Evolutionary conservation across 495 filamentous ascomycete species (phyloP), one percentile per base, ranked within the genome.

Genomic region (Neurospora sp.): DNA sequence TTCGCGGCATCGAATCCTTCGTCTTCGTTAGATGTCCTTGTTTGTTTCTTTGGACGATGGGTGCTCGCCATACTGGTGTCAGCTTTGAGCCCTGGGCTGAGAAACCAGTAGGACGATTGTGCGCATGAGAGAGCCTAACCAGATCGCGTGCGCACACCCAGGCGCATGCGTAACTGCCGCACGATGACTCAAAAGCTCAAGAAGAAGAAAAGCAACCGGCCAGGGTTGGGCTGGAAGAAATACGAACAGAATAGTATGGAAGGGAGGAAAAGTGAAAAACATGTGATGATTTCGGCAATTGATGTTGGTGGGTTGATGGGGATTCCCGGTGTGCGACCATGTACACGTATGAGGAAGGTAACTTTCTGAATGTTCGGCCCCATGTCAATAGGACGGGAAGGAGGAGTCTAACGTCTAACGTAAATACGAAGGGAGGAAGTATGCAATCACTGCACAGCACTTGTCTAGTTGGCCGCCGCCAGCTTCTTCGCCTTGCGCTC

Each of bases 401-500:
- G 42, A 31, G 69, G 40, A 35, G 14, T 31, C 27, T 66, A 53
- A 35, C 20, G 38, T 22, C 41, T 68, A 41, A 69, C 20, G n/a
- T 31, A 44, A 18, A 35, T 18, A 18, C 12, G 22, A 35, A 16
- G 27, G 14, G 14, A 66, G 53, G 53, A 66, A 66, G 41, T 27
- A 69, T 53, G 37, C 59, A 72, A 12, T 20, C 71, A 37, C 40
- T 39, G 38, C 39, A 76, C 31, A 70, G 70, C 73, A 70, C 39
- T 68, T 44, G 46, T 42, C 66, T 78, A 74, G 76, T 76, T 69
- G 22, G 79, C 73, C 20, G 75, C 81, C 12, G 77, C 77, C 73
- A 86, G 73, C 78, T 80, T 82, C 81, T 81, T 80, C 40, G 77
- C 76, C 76, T 84, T 85, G 61, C 82, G 82, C 73, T 81, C 85